Base-by-base conservation (phyloP, 768 basidiomycete species). In the Tulasnella calospora region DNA sequence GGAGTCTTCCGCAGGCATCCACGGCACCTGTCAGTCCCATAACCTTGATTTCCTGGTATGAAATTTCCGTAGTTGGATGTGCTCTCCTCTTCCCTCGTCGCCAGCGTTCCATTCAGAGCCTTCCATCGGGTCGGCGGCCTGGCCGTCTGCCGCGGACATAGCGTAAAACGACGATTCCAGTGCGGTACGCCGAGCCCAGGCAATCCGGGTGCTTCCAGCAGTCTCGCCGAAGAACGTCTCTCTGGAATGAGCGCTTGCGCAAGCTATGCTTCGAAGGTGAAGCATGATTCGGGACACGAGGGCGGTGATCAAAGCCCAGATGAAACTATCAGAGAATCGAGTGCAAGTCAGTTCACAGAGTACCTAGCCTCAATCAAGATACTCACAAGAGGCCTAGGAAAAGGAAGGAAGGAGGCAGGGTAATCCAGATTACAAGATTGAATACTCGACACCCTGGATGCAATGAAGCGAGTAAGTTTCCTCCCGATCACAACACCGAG, bases 241-340 rank as follows among this genome's bases (percentile, higher is more conserved):
- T 12, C 33, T 35, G 33, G 61, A 33, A 35, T 67, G 61, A 35
- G 61, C 61, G 35, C 61, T 67, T 67, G 61, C 61, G 15, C 61
- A 67, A 33, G 61, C 61, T 30, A 73, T 38, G 30, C 71, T 47
- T 27, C 46, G 33, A 27, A 73, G 71, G 30, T 73, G 40, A 19
- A 73, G 71, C 40, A 73, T 41, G 9, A 73, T 73, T 10, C 71
- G 71, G 36, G 71, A 73, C 23, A 73, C 71, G 71, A 73, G 46
- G 21, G 71, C 46, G 27, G 46, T 73, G 71, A 73, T 47, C 27
- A 73, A 33, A 73, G 71, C 40, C 71, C 71, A 73, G 3, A 73
- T 73, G 46, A 73, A 73, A 73, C 71, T 73, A 15, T 33, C 9
- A 40, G 0, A 44, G 36, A 15, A 33, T 8, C 27, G 17, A 8